phyloP scores from a whole-genome alignment of 495 filamentous ascomycete species.

The Letharia lupina region DNA sequence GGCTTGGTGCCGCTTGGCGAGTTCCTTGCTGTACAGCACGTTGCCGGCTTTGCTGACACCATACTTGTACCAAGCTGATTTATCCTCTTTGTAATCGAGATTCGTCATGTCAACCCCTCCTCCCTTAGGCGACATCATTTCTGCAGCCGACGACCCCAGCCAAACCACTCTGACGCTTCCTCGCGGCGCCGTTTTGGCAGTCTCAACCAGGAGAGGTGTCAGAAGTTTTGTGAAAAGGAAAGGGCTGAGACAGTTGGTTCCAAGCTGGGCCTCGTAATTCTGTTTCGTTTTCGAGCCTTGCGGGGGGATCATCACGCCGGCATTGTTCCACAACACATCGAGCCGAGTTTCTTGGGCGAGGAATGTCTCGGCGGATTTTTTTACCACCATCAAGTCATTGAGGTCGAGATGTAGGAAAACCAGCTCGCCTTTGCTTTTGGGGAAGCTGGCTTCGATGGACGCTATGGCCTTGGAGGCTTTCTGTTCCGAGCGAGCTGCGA shows the following conservation, averaged over 20 bases:
- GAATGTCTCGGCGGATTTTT: conserved; percentile 37
- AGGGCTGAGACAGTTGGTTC: conserved; percentile 41
- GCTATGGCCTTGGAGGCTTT: conserved; percentile 33
- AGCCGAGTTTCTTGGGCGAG: conserved; percentile 34
- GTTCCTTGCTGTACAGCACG: conserved; percentile 33
- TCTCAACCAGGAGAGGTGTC: conserved; percentile 35
- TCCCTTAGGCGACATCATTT: conserved; percentile 10
- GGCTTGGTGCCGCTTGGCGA: conserved; percentile 27
- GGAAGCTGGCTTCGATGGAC: conserved; percentile 25
- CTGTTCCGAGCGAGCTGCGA: conserved; percentile 36
- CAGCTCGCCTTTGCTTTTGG: conserved; percentile 29
- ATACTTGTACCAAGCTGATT: conserved; percentile 28
- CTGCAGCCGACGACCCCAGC: conserved; percentile 27
- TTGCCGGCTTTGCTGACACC: conserved; percentile 35
- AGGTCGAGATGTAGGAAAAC: conserved; percentile 40
- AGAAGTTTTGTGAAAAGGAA: conserved; percentile 41
- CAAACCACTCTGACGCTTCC: conserved; percentile 36
- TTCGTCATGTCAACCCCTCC: conserved; percentile 23
- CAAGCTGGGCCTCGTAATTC: conserved; percentile 39
- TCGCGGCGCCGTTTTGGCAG: conserved; percentile 27
- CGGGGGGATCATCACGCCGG: conserved; percentile 38
- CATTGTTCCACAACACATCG: conserved; percentile 51
- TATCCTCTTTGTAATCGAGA: conserved; percentile 1
- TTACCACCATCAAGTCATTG: conserved; percentile 43
- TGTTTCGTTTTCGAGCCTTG: conserved; percentile 27